Conservation (phyloP, 2,329 filamentous ascomycete species). For the Lachnellula subtilissima region DNA sequence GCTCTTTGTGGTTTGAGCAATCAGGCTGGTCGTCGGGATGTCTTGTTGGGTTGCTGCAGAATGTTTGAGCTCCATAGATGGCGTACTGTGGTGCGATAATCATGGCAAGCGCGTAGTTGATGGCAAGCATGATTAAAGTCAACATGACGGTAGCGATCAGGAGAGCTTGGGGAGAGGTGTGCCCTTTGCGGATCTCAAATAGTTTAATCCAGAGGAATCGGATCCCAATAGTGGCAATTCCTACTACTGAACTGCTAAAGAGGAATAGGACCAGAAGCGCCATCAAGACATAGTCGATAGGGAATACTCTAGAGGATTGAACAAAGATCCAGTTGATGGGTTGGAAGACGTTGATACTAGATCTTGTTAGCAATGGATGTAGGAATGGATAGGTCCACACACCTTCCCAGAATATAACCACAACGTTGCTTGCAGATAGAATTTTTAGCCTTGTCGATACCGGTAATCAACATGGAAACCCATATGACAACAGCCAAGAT, state of each 20-base stretch:
- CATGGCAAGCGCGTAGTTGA: conserved; percentile 91
- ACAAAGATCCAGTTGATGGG: conserved; percentile 89
- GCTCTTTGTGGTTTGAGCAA: conserved; percentile 65
- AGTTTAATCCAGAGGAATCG: conserved; percentile 93
- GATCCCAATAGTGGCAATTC: conserved; percentile 82
- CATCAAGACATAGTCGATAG: conserved; percentile 88
- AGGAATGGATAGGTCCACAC: conserved; percentile 1
- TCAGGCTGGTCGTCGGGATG: conserved; percentile 64
- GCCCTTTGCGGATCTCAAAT: conserved; percentile 84
- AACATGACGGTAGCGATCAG: conserved; percentile 88
- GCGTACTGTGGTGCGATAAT: conserved; percentile 94
- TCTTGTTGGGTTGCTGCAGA: conserved; percentile 69
- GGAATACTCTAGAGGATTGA: conserved; percentile 76
- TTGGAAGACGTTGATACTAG: conserved; percentile 83
- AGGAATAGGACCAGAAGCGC: conserved; percentile 78
- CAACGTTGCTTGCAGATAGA: conserved; percentile 86
- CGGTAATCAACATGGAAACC: conserved; percentile 90
- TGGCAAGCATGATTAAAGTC: conserved; percentile 80
- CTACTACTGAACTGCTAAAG: conserved; percentile 82
- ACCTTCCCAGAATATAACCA: conserved; percentile 77
- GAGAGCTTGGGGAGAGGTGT: conserved; percentile 86
- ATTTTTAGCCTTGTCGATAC: conserved; percentile 94
- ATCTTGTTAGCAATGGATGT: conserved; percentile 20
- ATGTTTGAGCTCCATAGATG: conserved; percentile 90
- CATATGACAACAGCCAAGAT: conserved; percentile 71